phyloP scores from a whole-genome alignment of 2,329 filamentous ascomycete species.

The Xylaria sp. region DNA sequence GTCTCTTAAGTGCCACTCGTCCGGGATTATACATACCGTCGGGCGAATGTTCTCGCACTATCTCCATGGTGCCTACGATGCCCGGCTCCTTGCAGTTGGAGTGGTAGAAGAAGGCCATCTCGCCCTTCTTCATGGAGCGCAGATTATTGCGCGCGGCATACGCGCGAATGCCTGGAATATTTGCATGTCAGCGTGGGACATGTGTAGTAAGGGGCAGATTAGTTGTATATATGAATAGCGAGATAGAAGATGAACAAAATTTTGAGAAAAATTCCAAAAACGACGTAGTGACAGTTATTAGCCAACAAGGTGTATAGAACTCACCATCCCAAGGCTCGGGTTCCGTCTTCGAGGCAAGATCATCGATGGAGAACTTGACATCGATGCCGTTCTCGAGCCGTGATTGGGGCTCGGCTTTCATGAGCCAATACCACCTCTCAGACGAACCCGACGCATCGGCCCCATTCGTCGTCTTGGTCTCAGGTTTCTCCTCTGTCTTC shows the following conservation, averaged over 20 bases:
- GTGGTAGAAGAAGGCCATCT: slow-evolving; percentile 95
- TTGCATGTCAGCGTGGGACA: slow-evolving; percentile 16
- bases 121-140: slow-evolving; percentile 82
- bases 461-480: slow-evolving; percentile 10
- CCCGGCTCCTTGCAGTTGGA: slow-evolving; percentile 87
- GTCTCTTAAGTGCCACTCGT: not conserved
- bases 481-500: slow-evolving; percentile 2
- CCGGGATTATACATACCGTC: slow-evolving; percentile 61
- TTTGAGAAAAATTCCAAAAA: not conserved
- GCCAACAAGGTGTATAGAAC: slow-evolving; percentile 33
- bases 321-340: slow-evolving; percentile 90
- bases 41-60: slow-evolving; percentile 75
- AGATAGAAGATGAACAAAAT: slow-evolving; percentile 22
- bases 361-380: slow-evolving; percentile 91
- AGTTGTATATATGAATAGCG: slow-evolving; percentile 9
- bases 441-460: slow-evolving; percentile 7
- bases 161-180: slow-evolving; percentile 32
- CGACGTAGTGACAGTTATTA: no score
- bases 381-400: slow-evolving; percentile 82
- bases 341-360: slow-evolving; percentile 63
- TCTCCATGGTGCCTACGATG: slow-evolving; percentile 82
- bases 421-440: slow-evolving; percentile 60
- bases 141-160: slow-evolving; percentile 75
- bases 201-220: not conserved
- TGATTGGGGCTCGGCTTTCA: slow-evolving; percentile 85